phyloP scores from a whole-genome alignment of 495 filamentous ascomycete species.

The Penicillium diatomitis region DNA sequence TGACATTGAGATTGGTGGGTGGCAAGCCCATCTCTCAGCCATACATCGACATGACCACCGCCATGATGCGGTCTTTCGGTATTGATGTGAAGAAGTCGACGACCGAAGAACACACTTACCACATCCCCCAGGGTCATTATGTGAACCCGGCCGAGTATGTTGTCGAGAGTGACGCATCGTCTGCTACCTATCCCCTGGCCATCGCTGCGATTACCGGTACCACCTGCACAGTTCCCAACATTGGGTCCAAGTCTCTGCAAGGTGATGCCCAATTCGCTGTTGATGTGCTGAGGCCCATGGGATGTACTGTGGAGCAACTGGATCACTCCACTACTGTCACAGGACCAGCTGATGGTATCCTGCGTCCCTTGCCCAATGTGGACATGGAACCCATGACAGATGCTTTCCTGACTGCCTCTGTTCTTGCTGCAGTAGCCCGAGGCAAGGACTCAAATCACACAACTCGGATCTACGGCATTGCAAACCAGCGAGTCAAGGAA shows the following conservation, averaged over 20 bases:
- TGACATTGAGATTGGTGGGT: slow-evolving; percentile 80
- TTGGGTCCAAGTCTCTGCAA: slow-evolving; percentile 83
- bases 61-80: slow-evolving; percentile 95
- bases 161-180: slow-evolving; percentile 95
- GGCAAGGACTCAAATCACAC: slow-evolving; percentile 45
- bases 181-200: slow-evolving; percentile 92
- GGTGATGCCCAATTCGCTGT: slow-evolving; percentile 94
- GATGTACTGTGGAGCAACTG: slow-evolving; percentile 80
- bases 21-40: slow-evolving; percentile 94
- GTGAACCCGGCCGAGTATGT: slow-evolving; percentile 79
- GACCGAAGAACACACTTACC: slow-evolving; percentile 80
- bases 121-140: slow-evolving; percentile 82
- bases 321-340: slow-evolving; percentile 84
- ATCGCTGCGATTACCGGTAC: slow-evolving; percentile 92
- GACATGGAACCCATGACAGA: slow-evolving; percentile 99
- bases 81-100: slow-evolving; percentile 65
- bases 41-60: slow-evolving; percentile 97
- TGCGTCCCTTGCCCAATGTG: slow-evolving; percentile 65
- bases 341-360: slow-evolving; percentile 63
- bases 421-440: slow-evolving; percentile 84
- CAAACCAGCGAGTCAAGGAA: slow-evolving; percentile 98
- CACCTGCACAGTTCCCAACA: slow-evolving; percentile 91
- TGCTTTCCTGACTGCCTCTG: slow-evolving; percentile 90
- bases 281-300: slow-evolving; percentile 87
- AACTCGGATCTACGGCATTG: slow-evolving; percentile 85